Evolutionary conservation across 768 basidiomycete species (phyloP).

Genomic region (Cystobasidium onofrii): DNA sequence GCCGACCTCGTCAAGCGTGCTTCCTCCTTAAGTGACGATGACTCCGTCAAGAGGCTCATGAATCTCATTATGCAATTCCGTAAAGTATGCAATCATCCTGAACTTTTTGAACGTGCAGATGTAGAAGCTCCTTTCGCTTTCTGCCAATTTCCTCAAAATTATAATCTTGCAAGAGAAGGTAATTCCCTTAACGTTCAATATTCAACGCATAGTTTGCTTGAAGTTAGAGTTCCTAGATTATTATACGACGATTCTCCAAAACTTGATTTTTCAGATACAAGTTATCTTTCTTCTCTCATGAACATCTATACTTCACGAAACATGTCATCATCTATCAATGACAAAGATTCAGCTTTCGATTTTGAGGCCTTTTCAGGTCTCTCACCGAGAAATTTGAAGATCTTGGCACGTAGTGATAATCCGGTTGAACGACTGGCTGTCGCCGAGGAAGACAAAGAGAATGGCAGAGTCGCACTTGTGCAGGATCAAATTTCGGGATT

Average conservation of each 20-base stretch:
- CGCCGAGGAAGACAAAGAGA: neutral
- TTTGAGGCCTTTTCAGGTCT: constrained; percentile 66
- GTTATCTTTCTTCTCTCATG: constrained; percentile 60
- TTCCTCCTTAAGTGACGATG: constrained; percentile 69
- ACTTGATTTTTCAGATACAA: constrained; percentile 53
- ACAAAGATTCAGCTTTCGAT: constrained; percentile 46
- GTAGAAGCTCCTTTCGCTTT: constrained; percentile 90
- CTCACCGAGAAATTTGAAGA: constrained; percentile 53
- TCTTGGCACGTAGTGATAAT: neutral
- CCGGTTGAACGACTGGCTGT: constrained; percentile 11
- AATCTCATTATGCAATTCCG: constrained; percentile 99
- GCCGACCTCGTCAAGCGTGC: constrained; percentile 89
- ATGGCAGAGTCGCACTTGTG: neutral
- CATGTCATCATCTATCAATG: constrained; percentile 62
- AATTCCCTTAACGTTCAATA: constrained; percentile 74
- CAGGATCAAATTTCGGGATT: neutral
- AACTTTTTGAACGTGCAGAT: constrained; percentile 93
- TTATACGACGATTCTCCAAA: constrained; percentile 45
- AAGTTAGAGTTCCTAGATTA: constrained; percentile 63
- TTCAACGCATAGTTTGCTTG: constrained; percentile 79
- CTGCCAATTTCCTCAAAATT: constrained; percentile 68
- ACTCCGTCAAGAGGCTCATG: constrained; percentile 89
- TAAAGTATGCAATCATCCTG: constrained; percentile 97
- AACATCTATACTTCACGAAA: constrained; percentile 85
- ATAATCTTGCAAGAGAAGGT: constrained; percentile 76